Percentiles rank a stretch among this genome's conserved stretches.
These are phyloP conservation scores for Sarocladium kiliense DNA, from an alignment of 2,329 filamentous ascomycete species.

Conservation along the genomic window DNA sequence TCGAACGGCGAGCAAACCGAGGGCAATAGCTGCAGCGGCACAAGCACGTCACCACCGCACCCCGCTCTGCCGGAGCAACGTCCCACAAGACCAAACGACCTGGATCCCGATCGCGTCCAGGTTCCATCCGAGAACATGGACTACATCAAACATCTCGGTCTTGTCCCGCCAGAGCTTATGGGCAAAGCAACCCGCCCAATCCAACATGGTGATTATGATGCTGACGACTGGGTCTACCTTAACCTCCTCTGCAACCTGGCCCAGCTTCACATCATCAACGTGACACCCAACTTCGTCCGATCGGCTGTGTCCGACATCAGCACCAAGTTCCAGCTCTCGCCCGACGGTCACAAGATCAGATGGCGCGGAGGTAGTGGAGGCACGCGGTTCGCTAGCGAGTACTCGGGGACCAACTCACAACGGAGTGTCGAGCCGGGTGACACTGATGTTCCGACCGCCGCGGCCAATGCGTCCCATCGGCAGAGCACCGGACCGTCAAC, in stretches of 20 bases:
- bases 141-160: conserved; percentile 70
- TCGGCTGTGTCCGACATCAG: conserved; percentile 66
- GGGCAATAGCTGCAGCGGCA: conserved; percentile 24
- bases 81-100: conserved; percentile 68
- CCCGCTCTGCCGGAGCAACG: conserved; percentile 58
- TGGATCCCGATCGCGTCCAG: conserved; percentile 74
- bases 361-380: conserved; percentile 68
- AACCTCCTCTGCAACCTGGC: conserved; percentile 78
- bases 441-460: conserved; percentile 42
- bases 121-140: conserved; percentile 72
- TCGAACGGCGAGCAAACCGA: conserved; percentile 45
- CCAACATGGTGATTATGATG: conserved; percentile 51
- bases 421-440: conserved; percentile 37
- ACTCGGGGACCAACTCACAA: conserved; percentile 43
- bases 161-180: conserved; percentile 53
- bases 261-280: conserved; percentile 79
- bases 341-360: conserved; percentile 71
- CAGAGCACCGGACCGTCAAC: conserved; percentile 36
- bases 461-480: conserved; percentile 38
- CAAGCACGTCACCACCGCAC: conserved; percentile 35
- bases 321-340: conserved; percentile 70
- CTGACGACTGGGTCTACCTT: conserved; percentile 76
- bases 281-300: conserved; percentile 72
- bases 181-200: conserved; percentile 31
- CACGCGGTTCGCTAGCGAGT: conserved; percentile 62